Evolutionary conservation across 768 basidiomycete species (phyloP).

Genomic region (Artomyces pyxidatus): DNA sequence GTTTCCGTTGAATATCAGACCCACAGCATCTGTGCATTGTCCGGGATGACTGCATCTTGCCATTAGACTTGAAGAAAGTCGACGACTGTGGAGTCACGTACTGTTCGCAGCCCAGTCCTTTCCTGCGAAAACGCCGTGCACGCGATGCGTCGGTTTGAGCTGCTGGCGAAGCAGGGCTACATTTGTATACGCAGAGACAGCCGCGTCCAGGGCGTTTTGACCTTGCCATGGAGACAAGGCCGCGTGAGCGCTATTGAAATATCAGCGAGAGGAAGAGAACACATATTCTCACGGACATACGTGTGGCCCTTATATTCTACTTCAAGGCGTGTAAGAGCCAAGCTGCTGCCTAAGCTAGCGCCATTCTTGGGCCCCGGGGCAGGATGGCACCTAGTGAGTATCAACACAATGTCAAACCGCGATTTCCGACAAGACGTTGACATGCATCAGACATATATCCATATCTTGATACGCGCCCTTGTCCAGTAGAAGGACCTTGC

Average conservation of each 20-base stretch:
- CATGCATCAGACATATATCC: slow-evolving; percentile 70
- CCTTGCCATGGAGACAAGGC: slow-evolving; percentile 82
- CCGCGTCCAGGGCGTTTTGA: slow-evolving; percentile 76
- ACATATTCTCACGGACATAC: slow-evolving; percentile 27
- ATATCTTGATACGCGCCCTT: slow-evolving; percentile 69
- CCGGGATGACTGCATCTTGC: slow-evolving; percentile 59
- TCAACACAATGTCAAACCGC: neutral
- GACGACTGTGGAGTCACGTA: slow-evolving; percentile 24
- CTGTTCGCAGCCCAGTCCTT: slow-evolving; percentile 70
- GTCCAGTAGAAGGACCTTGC: slow-evolving; percentile 64
- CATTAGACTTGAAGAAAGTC: neutral
- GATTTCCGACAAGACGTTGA: neutral
- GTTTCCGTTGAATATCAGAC: too few species aligned
- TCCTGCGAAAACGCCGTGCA: slow-evolving; percentile 75
- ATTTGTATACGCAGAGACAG: slow-evolving; percentile 76
- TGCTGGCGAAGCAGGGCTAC: slow-evolving; percentile 80
- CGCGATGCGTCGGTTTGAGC: slow-evolving; percentile 63
- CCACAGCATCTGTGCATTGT: slow-evolving; percentile 66
- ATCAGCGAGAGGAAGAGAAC: neutral
- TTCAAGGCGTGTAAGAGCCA: slow-evolving; percentile 51
- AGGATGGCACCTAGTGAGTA: slow-evolving; percentile 60
- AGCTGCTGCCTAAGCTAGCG: slow-evolving; percentile 53
- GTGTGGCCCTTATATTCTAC: slow-evolving; percentile 71
- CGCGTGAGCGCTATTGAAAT: slow-evolving; percentile 57
- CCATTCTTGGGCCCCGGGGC: slow-evolving; percentile 68